Base-by-base conservation (phyloP, 768 basidiomycete genomes). In the Boletus fagicola region DNA sequence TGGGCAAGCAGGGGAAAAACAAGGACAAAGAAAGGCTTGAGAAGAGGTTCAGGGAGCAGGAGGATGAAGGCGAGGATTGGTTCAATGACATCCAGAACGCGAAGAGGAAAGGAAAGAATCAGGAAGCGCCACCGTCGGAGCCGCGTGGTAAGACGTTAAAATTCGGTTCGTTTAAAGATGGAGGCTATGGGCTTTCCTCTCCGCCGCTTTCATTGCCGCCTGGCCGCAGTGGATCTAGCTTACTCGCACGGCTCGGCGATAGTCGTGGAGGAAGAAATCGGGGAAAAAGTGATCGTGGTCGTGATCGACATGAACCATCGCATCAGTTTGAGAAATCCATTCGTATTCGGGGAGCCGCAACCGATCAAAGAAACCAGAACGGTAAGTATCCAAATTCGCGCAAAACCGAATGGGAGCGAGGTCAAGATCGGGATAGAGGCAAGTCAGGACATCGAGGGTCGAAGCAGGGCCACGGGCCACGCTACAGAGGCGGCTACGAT, bases 31-130 rank as follows among this genome's bases (percentile, higher is more conserved):
- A 78, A 36, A 79, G 75, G 54, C 66, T 88, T 69, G 82, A 80
- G 61, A 78, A 78, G 63, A 78, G 77, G 54, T 81, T 79, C 28
- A 70, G 75, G 58, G 74, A 74, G 58, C 75, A 73, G n/a, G 79
- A 79, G 24, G 86, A 88, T 48, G 85, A 88, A 48, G 81, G 80
- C 4, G 69, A 59, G 3, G 84, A 89, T 68, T 90, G 89, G 89
- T 92, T 92, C 68, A 75, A 74, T 36, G 76, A 73, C 42, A 38
- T 70, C 12, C 64, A 64, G 31, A 74, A 75, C 36, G 60, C 58
- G 52, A 72, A 65, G 56, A 72, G 60, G 54, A 71, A 71, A 39
- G 66, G 65, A 38, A 58, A 39, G 58, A 60, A 47, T 8, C 65
- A 47, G 38, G 62, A 60, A 53, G 55, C 31, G 5, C 56, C 59